Evolutionary conservation across 768 basidiomycete species (phyloP), one percentile per base, ranked within the genome.

Genomic region (Cubamyces sp.): DNA sequence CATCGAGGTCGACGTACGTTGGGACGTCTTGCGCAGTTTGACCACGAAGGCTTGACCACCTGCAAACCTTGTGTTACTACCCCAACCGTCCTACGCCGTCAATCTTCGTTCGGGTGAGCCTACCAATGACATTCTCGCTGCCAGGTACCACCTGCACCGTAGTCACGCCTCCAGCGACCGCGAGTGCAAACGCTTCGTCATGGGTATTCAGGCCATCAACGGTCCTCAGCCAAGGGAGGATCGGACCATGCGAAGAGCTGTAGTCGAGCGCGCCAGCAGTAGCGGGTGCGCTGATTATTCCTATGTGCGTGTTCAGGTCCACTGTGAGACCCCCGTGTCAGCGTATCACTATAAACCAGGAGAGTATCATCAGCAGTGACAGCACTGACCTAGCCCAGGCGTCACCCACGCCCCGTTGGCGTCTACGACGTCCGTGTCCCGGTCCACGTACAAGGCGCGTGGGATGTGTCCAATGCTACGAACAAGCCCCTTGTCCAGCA

Each of bases 31-130:
- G 19, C 96, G 84, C 25, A 93, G 78, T 73, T 97, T 97, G 68
- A 96, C 81, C 69, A 92, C 81, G 70, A 93, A 94, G 0, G 94
- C 91, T 71, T 96, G 92, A 5, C 94, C 94, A 52, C 90, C 94
- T 92, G 66, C 16, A 40, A 39, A 41, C 26, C 45, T 15, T 3
- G 6, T 21, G 2, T 57, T 26, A 43, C 15, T 14, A 45, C 7
- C 15, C 12, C 9, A 15, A 0, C 12, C 14, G 3, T 48, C 7
- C 23, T 28, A 39, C 26, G 21, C 16, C 15, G 6, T 8, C 5
- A 7, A 14, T 11, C 45, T 48, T 26, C 15, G 41, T 14, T 26
- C 74, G 61, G 70, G 71, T 4, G 18, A 9, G 21, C 52, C 25
- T 66, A 90, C 91, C 91, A 51, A 93, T 90, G 42, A 84, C 86